Base-by-base conservation (phyloP, 768 basidiomycete species). In the Pisolithus orientalis region DNA sequence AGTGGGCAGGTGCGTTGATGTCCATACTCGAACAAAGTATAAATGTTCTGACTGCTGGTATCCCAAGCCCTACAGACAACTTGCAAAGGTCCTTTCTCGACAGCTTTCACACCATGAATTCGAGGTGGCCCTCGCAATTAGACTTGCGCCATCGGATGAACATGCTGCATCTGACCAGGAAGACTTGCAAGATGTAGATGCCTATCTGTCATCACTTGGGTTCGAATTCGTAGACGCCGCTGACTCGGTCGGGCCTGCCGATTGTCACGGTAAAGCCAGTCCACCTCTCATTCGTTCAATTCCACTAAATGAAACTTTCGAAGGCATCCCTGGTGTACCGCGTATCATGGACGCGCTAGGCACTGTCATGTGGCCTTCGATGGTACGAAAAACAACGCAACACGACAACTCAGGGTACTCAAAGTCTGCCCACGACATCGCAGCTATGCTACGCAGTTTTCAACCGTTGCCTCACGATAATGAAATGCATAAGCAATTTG, bases 281-380 rank as follows among this genome's bases (percentile, higher is more conserved):
- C 17, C 1, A 11, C 44, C 27, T 39, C 38, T 21, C 28, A 10
- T 3, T 47, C 17, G 6, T 38, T 10, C 4, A 9, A 7, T 3
- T 27, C 29, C 40, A 40, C 25, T 42, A 47, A 57, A 14, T 29
- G 44, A 11, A 46, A 10, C 6, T 5, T 49, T 28, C 47, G 34
- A 44, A 81, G 82, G 70, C 16, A 73, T 80, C 48, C 78, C 63
- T 14, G 78, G 78, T 11, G 76, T 90, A 32, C 78, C 80, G 29
- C 82, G 90, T 25, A 82, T 90, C 7, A 59, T 88, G 17, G 88
- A 90, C 61, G 87, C 90, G 10, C 70, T 93, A 42, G 85, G 87
- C 65, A 90, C 90, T 1, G 81, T 93, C 59, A 90, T 92, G 84
- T 93, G 90, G 90, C 85, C 90, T 4, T 85, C 85, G 0, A 84